Evolutionary conservation across 306 rosid genomes (phyloP), one percentile per base, ranked within the genome.

Genomic region (Glycine tomentella): DNA sequence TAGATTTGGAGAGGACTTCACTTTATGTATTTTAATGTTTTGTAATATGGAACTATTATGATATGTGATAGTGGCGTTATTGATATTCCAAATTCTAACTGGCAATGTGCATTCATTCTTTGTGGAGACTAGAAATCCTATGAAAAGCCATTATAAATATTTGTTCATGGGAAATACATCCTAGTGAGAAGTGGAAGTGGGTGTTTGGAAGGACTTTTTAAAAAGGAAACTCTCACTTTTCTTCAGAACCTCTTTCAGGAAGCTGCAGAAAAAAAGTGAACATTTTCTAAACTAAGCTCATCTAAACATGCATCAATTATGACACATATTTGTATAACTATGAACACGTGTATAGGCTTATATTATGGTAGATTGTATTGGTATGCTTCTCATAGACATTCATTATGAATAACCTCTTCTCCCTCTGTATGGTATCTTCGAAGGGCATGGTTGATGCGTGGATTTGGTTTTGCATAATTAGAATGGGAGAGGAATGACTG

Each of bases 41-140:
- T 61, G 50, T 48, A 53, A 52, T 34, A 52, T 56, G 17, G 78
- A 38, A 55, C 63, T 5, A 10, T 61, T 58, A 46, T 64, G 36
- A 53, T 74, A 12, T 44, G 25, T 38, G 55, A 45, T 57, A 1
- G 15, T 10, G 45, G 57, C 14, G 0, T 34, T 46, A 34, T 33
- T 8, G 34, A 11, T 38, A 49, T 45, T 66, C 50, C 12, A 13
- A 38, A 74, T 40, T 57, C 44, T 84, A 50, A 58, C 31, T 17
- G 77, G 73, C 16, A 31, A 49, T 73, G 50, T 25, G 36, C 59
- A 71, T 77, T n/a, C 69, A 38, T 77, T 71, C 59, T 53, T 34
- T 56, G 56, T 71, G n/a, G 31, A 52, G 75, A 38, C 45, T 59
- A 16, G 58, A 8, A 16, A 40, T 70, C 48, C 53, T 56, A 31